Evolutionary conservation across 139 green algal species (phyloP).

Genomic region (Marvania coccoides): DNA sequence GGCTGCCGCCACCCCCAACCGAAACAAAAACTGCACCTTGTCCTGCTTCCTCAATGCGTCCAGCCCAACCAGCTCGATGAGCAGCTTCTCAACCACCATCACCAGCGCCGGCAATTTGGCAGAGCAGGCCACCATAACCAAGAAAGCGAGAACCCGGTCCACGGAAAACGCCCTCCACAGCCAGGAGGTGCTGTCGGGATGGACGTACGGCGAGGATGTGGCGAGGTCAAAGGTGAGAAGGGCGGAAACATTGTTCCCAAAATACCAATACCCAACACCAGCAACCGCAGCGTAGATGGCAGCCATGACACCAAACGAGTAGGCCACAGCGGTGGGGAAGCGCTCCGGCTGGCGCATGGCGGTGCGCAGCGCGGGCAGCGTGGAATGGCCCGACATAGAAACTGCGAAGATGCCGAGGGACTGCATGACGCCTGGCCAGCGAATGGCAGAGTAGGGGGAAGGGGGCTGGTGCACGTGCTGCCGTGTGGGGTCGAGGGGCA

Average conservation of each 20-base stretch:
- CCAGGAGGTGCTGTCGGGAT: neutral
- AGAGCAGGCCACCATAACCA: conserved; percentile 28
- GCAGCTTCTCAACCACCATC: conserved; percentile 31
- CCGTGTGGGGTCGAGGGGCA: conserved; percentile 21
- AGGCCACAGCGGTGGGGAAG: conserved; percentile 23
- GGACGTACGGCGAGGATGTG: conserved; percentile 11
- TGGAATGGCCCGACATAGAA: conserved; percentile 36
- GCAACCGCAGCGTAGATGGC: conserved; percentile 30
- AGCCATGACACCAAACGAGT: conserved; percentile 33
- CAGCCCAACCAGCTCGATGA: neutral
- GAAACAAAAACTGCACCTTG: neutral
- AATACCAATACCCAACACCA: conserved; percentile 36
- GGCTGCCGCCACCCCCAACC: conserved; percentile 11
- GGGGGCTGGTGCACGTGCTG: conserved; percentile 7
- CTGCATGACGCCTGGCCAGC: conserved; percentile 18
- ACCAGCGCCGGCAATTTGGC: conserved; percentile 33
- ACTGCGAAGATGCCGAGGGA: conserved; percentile 49
- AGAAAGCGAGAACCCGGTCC: conserved; percentile 43
- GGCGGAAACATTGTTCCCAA: conserved; percentile 17
- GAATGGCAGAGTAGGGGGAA: neutral
- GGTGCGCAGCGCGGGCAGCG: conserved; percentile 39
- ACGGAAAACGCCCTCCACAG: conserved; percentile 34
- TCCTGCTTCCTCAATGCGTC: conserved; percentile 1
- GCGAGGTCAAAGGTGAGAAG: conserved; percentile 37
- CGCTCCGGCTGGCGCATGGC: conserved; percentile 27